Conservation (phyloP, 2,329 filamentous ascomycete species). For the Penicillium sumatraense region DNA sequence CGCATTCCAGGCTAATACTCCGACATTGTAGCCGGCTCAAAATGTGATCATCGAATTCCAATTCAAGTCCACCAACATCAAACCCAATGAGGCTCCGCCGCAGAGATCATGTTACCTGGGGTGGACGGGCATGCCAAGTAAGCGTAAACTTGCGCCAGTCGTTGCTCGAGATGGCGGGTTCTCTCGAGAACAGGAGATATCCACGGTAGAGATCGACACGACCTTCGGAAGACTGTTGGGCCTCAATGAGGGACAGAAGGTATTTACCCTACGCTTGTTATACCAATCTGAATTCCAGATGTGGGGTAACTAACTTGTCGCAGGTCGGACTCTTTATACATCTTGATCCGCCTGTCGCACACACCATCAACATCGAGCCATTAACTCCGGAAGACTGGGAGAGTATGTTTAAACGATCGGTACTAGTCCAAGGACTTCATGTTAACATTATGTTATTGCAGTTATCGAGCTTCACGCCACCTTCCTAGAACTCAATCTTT, state of each 20-base stretch:
- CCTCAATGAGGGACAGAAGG: slow-evolving; percentile 79
- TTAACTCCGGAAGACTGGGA: slow-evolving; percentile 97
- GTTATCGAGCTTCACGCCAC: slow-evolving; percentile 95
- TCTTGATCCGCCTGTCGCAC: slow-evolving; percentile 84
- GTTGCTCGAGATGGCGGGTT: slow-evolving; percentile 73
- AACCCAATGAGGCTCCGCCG: slow-evolving; percentile 52
- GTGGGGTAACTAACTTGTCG: slow-evolving; percentile 39
- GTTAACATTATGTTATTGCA: slow-evolving; percentile 27
- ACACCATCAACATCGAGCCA: slow-evolving; percentile 96
- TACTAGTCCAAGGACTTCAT: not conserved
- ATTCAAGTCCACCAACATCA: slow-evolving; percentile 67
- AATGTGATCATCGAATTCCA: slow-evolving; percentile 94
- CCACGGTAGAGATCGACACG: slow-evolving; percentile 83
- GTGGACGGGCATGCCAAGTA: slow-evolving; percentile 98
- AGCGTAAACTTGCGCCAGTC: slow-evolving; percentile 74
- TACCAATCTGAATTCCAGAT: slow-evolving; percentile 21
- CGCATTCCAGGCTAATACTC: slow-evolving; percentile 21
- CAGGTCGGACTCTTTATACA: slow-evolving; percentile 71
- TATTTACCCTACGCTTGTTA: slow-evolving; percentile 50
- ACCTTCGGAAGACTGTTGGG: slow-evolving; percentile 79
- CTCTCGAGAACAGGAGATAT: slow-evolving; percentile 74
- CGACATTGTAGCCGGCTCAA: slow-evolving; percentile 71
- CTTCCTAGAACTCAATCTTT: slow-evolving; percentile 90
- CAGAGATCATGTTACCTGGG: slow-evolving; percentile 82
- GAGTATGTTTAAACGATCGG: slow-evolving; percentile 53